A percentile compares a stretch with the other conserved stretches of the same genome.
phyloP scores from a whole-genome alignment of 345 rosid species.

The Eucalyptus sp. region DNA sequence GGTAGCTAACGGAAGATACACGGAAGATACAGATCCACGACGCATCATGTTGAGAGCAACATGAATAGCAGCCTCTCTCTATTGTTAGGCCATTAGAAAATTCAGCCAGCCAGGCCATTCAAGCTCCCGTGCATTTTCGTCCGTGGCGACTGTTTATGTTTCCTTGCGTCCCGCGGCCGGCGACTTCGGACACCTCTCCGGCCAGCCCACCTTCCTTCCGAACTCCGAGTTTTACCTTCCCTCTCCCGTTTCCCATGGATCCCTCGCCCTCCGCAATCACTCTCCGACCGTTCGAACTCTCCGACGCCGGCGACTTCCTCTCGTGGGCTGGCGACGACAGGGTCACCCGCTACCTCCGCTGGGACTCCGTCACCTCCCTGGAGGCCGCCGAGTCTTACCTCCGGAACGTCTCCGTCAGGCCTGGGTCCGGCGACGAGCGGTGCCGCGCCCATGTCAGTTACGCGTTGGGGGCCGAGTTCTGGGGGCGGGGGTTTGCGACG shows the following conservation, averaged over 20 bases:
- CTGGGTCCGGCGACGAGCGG: constrained; percentile 13
- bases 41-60: too few relatives aligned
- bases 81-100: neutral
- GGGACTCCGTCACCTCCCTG: constrained; percentile 19
- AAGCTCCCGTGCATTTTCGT: neutral
- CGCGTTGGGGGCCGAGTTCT: constrained; percentile 17
- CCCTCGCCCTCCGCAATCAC: neutral
- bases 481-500: constrained; percentile 36
- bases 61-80: too few relatives aligned
- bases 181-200: neutral
- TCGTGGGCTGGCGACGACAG: constrained; percentile 28
- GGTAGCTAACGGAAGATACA: neutral
- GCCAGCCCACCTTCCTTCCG: neutral
- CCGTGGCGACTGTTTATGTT: neutral
- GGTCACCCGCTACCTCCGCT: constrained; percentile 31
- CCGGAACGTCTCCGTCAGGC: constrained; percentile 19
- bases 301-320: constrained; percentile 42
- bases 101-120: neutral
- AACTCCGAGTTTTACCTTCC: neutral
- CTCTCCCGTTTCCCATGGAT: neutral
- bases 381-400: constrained; percentile 23
- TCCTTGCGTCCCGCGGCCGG: neutral
- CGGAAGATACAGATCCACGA: neutral
- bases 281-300: neutral
- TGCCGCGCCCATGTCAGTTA: constrained; percentile 28